These are phyloP conservation scores for Beauveria varroae DNA, from an alignment of 2,329 filamentous ascomycete species.

Conservation along the genomic window DNA sequence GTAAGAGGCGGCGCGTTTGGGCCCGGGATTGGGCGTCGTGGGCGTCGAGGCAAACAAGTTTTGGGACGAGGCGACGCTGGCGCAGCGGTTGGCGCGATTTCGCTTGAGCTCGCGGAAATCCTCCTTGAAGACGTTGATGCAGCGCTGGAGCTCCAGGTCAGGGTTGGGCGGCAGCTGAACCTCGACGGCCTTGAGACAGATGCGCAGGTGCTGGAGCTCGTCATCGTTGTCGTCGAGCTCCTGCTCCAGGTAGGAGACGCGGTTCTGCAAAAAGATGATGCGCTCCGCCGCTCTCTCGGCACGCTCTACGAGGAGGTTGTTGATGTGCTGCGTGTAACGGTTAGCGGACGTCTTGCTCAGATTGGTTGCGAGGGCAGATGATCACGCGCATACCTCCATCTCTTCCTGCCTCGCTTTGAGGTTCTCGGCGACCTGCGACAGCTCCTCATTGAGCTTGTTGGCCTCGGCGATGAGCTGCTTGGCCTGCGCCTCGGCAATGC, in stretches of 20 bases:
- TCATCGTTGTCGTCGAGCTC: conserved; percentile 50
- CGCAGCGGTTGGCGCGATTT: conserved; percentile 26
- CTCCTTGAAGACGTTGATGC: conserved; percentile 54
- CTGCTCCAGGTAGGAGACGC: conserved; percentile 50
- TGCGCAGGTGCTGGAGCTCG: conserved; percentile 53
- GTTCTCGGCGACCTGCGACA: conserved; percentile 42
- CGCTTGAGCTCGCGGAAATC: conserved; percentile 47
- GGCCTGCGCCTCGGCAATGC: conserved; percentile 27
- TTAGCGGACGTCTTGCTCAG: conserved; percentile 19
- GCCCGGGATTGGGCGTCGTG: neutral
- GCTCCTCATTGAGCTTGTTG: conserved; percentile 38
- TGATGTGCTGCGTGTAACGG: conserved; percentile 43
- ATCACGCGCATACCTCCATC: conserved; percentile 39
- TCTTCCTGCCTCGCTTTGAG: conserved; percentile 52
- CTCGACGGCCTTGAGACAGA: conserved; percentile 56
- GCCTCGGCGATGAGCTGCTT: conserved; percentile 30
- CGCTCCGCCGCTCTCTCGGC: conserved; percentile 50
- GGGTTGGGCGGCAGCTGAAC: conserved; percentile 46
- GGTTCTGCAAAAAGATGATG: conserved; percentile 52
- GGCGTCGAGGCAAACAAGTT: neutral
- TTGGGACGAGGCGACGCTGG: neutral
- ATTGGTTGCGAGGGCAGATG: neutral
- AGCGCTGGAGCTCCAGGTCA: conserved; percentile 49
- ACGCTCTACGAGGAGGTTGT: conserved; percentile 50
- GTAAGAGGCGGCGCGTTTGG: neutral